Evolutionary conservation across 495 filamentous ascomycete genomes (phyloP).

Genomic region (Penicillium psychrofluorescens): DNA sequence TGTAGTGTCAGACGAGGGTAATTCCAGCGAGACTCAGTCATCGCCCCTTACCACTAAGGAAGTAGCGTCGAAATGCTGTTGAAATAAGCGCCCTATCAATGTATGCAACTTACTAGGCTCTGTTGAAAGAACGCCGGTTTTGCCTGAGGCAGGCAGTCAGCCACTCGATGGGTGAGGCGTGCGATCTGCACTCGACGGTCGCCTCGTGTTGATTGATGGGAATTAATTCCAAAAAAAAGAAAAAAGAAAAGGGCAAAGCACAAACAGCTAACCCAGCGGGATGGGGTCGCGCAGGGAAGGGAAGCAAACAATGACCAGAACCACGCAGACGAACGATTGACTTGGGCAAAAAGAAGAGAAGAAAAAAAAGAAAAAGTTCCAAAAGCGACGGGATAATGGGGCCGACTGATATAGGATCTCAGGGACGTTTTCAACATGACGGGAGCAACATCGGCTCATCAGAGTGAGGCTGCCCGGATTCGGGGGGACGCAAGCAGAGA

Average conservation of each 20-base stretch:
- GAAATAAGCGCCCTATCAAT: no score
- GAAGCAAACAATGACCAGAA: slow-evolving; percentile 3
- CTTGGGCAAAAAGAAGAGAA: slow-evolving; percentile 1
- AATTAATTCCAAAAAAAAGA: slow-evolving; percentile 3
- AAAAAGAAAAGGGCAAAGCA: background rate
- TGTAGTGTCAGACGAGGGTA: background rate
- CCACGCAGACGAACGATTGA: background rate
- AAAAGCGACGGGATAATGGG: slow-evolving; percentile 11
- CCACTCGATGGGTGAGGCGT: slow-evolving; percentile 22
- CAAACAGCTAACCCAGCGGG: background rate
- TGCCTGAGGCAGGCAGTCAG: slow-evolving; percentile 25
- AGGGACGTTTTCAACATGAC: slow-evolving; percentile 16
- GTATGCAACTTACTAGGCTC: background rate
- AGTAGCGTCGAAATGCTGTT: no score
- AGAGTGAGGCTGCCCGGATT: slow-evolving; percentile 8
- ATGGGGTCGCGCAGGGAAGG: no score
- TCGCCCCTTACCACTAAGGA: no score
- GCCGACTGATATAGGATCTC: slow-evolving; percentile 21
- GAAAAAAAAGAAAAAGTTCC: slow-evolving; percentile 6
- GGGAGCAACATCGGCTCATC: no score
- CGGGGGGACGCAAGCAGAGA: slow-evolving; percentile 19
- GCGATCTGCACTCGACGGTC: slow-evolving; percentile 24
- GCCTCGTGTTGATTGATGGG: slow-evolving; percentile 16
- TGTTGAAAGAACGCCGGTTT: slow-evolving; percentile 10
- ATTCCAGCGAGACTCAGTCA: no score